phyloP scores from a whole-genome alignment of 345 rosid species.

The thale cress (Arabidopsis thaliana) region TAIR10.1 NC_003074.8:18228001-18228500 shows the following conservation, averaged over 20 bases:
- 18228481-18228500: constrained; percentile 59
- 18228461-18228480: constrained; percentile 67
- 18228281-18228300: constrained; percentile 66
- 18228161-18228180: constrained; percentile 71
- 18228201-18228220: constrained; percentile 53
- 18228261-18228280: constrained; percentile 63
- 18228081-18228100: constrained; percentile 57
- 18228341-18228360: constrained; percentile 66
- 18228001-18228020: constrained; percentile 60
- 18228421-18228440: constrained; percentile 53
- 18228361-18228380: constrained; percentile 68
- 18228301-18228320: constrained; percentile 61
- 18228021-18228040: constrained; percentile 67
- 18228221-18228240: constrained; percentile 54
- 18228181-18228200: constrained; percentile 51
- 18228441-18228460: constrained; percentile 69
- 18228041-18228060: constrained; percentile 79
- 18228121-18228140: constrained; percentile 68
- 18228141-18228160: constrained; percentile 67
- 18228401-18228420: constrained; percentile 55
- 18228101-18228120: constrained; percentile 66
- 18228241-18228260: constrained; percentile 57
- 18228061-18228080: constrained; percentile 54
- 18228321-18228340: constrained; percentile 70
- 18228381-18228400: constrained; percentile 62